Base-by-base conservation (phyloP, 2,329 filamentous ascomycete species). In the Colletotrichum sp. region DNA sequence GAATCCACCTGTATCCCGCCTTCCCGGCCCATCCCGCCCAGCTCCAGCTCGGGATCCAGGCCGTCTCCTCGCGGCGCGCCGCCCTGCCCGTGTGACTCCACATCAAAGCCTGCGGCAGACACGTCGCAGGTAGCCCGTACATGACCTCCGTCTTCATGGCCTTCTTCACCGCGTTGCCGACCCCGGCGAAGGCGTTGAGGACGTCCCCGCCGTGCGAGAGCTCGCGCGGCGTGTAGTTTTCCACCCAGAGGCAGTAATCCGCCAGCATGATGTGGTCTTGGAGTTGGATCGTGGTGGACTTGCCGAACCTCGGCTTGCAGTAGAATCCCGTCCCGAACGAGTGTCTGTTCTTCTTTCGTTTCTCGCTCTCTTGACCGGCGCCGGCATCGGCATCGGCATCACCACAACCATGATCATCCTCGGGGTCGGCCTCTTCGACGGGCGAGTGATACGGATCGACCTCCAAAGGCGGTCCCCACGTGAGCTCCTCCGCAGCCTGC, bases 171-270 rank as follows among this genome's bases (percentile, higher is more conserved):
- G 44, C 72, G 49, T 65, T 71, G 28, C n/a, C 67, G 6, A 76
- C 65, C 8, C 77, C 77, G 6, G 65, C 68, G 65, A 78, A 78
- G 5, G 77, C 77, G 16, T 69, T 36, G 4, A 77, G 64, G 15
- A 78, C 60, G 39, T 78, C 77, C 3, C n/a, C 59, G 8, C 39
- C 21, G 15, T 44, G 59, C 10, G 69, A 77, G 21, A 78, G 69
- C 49, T 73, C 39, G 7, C 85, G 82, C 8, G 84, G 80, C 1
- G 84, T 83, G 77, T 86, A 84, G 77, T 86, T 84, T 69, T 86
- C 83, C 2, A 86, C 84, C 21, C 85, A 83, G 8, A 84, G 83
- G 3, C 84, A 83, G 80, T 86, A 86, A 77, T 86, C 84, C n/a
- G 83, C 82, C 52, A 86, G 82, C 3, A 44, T 36, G 30, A 69